These are phyloP conservation scores for Fusarium siculi DNA, from an alignment of 2,329 filamentous ascomycete genomes.

Conservation along the genomic window DNA sequence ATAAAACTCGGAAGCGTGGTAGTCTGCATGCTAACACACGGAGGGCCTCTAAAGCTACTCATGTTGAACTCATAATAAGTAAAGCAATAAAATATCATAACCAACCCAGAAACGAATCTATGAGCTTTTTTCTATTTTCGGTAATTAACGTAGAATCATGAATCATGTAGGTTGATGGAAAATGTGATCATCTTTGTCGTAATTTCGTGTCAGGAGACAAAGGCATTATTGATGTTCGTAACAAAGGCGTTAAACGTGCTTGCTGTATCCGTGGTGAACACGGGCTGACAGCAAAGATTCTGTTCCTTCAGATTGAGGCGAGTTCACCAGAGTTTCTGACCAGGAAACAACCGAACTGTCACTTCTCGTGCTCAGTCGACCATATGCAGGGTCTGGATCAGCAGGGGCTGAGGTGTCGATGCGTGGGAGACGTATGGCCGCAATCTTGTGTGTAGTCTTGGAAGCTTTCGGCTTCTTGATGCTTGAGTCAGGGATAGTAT, in stretches of 20 bases:
- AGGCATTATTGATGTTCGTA: neutral
- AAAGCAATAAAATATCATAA: neutral
- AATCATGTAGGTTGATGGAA: slow-evolving; percentile 6
- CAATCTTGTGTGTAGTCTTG: neutral
- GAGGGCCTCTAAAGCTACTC: neutral
- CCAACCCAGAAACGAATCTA: slow-evolving; percentile 2
- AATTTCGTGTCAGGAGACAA: slow-evolving; percentile 9
- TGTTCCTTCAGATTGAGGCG: slow-evolving; percentile 7
- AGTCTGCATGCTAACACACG: neutral
- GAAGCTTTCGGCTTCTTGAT: neutral
- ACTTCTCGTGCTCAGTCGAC: slow-evolving; percentile 21
- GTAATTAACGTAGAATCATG: slow-evolving; percentile 10
- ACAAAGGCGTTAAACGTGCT: slow-evolving; percentile 9
- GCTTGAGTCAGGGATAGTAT: slow-evolving; percentile 13
- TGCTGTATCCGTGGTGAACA: slow-evolving; percentile 28
- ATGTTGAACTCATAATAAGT: neutral
- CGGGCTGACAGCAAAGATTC: slow-evolving; percentile 14
- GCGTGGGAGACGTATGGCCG: slow-evolving; percentile 10
- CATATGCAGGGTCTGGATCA: neutral
- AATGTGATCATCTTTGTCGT: slow-evolving; percentile 16
- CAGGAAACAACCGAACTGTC: slow-evolving; percentile 34
- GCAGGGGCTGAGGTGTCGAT: slow-evolving; percentile 29
- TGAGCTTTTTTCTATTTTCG: slow-evolving; percentile 20
- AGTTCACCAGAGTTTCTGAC: slow-evolving; percentile 10
- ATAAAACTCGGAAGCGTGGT: neutral